Evolutionary conservation across 2,329 filamentous ascomycete genomes (phyloP).

Genomic region (Penicillium sclerotigenum): DNA sequence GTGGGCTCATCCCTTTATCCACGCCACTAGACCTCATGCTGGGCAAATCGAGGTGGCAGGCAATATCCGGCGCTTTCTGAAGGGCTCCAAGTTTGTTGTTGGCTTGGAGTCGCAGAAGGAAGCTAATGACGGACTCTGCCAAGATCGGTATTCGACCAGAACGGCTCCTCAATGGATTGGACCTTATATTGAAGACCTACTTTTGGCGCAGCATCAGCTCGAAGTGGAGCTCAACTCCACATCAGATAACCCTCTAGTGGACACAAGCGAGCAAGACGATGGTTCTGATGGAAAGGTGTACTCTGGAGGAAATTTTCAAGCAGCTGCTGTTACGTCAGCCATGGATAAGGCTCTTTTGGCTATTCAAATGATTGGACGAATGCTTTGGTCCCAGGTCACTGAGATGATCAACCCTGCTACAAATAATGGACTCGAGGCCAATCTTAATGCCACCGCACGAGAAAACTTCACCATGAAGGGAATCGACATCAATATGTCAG

Average conservation of each 20-base stretch:
- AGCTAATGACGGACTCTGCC: constrained; percentile 42
- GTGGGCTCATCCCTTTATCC: constrained; percentile 59
- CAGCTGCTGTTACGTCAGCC: constrained; percentile 59
- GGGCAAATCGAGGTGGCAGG: constrained; percentile 58
- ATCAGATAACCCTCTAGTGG: constrained; percentile 64
- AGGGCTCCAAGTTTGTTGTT: constrained; percentile 47
- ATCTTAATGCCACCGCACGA: constrained; percentile 57
- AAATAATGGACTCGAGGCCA: constrained; percentile 62
- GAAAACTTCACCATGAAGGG: constrained; percentile 61
- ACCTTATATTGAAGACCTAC: constrained; percentile 62
- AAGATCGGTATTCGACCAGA: constrained; percentile 64
- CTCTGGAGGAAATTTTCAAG: constrained; percentile 68
- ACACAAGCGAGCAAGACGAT: constrained; percentile 31
- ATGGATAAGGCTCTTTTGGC: constrained; percentile 58
- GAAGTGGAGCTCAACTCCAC: constrained; percentile 62
- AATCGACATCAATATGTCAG: constrained; percentile 63
- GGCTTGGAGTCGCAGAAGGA: constrained; percentile 15
- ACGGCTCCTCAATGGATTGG: constrained; percentile 67
- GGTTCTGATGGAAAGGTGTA: constrained; percentile 44
- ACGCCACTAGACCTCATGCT: constrained; percentile 55
- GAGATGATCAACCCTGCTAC: constrained; percentile 61
- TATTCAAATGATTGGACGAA: constrained; percentile 57
- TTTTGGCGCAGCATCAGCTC: constrained; percentile 57
- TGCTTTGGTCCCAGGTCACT: constrained; percentile 61
- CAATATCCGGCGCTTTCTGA: constrained; percentile 55